Conservation (phyloP, 1,284 basidiomycete genomes). For the Tylopilus sp. region DNA sequence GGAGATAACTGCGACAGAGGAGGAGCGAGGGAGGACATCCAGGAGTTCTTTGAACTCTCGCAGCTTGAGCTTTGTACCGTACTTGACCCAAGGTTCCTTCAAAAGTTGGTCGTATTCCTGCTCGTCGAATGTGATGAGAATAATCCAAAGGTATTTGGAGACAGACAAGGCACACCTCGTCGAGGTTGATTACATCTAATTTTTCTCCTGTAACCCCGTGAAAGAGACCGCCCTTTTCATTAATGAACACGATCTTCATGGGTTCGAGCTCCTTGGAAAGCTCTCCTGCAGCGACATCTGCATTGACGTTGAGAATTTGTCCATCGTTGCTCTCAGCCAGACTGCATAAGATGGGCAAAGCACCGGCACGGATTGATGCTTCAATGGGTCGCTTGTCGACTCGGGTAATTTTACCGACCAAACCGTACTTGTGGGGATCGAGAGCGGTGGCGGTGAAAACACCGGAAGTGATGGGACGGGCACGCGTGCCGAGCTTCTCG, state of each 20-base stretch:
- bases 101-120: constrained; percentile 95
- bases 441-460: constrained; percentile 95
- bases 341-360: constrained; percentile 89
- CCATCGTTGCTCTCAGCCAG: constrained; percentile 89
- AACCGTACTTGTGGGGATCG: constrained; percentile 90
- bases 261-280: constrained; percentile 95
- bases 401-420: constrained; percentile 89
- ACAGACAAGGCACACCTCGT: constrained; percentile 71
- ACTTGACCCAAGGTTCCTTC: constrained; percentile 99
- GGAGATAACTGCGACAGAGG: constrained; percentile 97
- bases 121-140: constrained; percentile 1
- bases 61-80: constrained; percentile 98
- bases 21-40: constrained; percentile 96
- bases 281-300: constrained; percentile 94
- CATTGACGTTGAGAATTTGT: constrained; percentile 96
- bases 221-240: constrained; percentile 97
- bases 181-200: constrained; percentile 93
- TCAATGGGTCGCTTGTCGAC: constrained; percentile 95
- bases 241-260: constrained; percentile 98
- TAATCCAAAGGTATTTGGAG: neutral
- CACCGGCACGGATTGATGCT: constrained; percentile 90
- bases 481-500: constrained; percentile 89
- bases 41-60: constrained; percentile 99
- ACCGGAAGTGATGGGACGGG: constrained; percentile 92
- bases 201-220: constrained; percentile 96